Evolutionary conservation across 495 filamentous ascomycete species (phyloP), one percentile per base, ranked within the genome.

Genomic region (Podospora pseudopauciseta): DNA sequence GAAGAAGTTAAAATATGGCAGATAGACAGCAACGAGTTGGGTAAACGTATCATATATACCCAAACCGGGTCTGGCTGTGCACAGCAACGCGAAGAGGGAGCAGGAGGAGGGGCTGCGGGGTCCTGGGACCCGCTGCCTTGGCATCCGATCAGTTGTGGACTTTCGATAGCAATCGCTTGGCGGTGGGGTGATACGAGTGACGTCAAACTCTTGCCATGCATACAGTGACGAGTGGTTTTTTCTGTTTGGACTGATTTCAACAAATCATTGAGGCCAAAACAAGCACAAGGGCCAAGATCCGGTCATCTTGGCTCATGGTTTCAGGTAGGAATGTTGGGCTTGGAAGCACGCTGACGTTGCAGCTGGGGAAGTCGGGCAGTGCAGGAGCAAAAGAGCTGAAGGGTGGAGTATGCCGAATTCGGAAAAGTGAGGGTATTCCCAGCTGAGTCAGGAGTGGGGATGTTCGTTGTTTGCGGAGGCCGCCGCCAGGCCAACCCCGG

Each of bases 121-220:
- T 49, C 39, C 39, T 49, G 13, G 39, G 39, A 0, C 39, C 39
- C 39, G 55, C n/a, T 58, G 55, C 16, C 55, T 58, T 58, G 55
- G 55, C 55, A 58, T 58, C 55, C 39, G 55, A 58, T 58, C n/a
- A 58, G 55, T 26, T 58, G 23, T 49, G 39, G 39, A 13, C 39
- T 49, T 49, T 49, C 39, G 39, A 49, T 49, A 49, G 39, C 39
- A 49, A 49, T 49, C 39, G 39, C 55, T 58, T 58, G 55, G 55
- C 55, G 18, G 55, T 20, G 55, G 55, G 55, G 55, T 58, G 55
- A 20, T 58, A 58, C 55, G 55, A 19, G 55, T 58, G 55, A 58
- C 55, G 55, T 58, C 55, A 58, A 49, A 49, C 39, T 11, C 39
- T 49, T 11, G 39, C 39, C 39, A 13, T 49, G 39, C 39, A 49